A percentile compares a stretch with the other conserved stretches of the same genome.
phyloP scores from a whole-genome alignment of 176 grass and related monocot genomes.

The Metroxylon sagu region DNA sequence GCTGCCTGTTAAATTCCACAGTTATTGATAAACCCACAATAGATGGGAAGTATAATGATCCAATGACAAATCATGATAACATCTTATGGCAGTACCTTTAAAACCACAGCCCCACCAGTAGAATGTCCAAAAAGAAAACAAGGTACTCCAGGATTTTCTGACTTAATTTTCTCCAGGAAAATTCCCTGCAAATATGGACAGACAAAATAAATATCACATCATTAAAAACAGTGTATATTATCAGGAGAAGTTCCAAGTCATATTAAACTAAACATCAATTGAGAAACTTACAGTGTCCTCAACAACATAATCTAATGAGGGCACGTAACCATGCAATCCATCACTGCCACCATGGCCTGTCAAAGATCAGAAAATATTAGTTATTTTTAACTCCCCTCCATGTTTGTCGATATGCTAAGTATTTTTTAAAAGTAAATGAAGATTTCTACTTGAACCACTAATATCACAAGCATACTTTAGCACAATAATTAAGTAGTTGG shows the following conservation, averaged over 20 bases:
- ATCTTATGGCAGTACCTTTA: slow-evolving; percentile 46
- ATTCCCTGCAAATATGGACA: slow-evolving; percentile 27
- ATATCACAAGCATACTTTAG: too few relatives aligned
- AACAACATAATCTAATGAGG: slow-evolving; percentile 81
- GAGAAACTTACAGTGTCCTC: slow-evolving; percentile 63
- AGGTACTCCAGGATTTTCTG: slow-evolving; percentile 57
- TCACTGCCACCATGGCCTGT: slow-evolving; percentile 97
- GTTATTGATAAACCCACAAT: slow-evolving; percentile 8
- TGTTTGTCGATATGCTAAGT: too few relatives aligned
- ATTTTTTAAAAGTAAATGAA: too few relatives aligned
- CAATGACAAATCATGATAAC: too few relatives aligned
- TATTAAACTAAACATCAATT: too few relatives aligned
- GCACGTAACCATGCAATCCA: slow-evolving; percentile 94
- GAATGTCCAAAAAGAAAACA: slow-evolving; percentile 98
- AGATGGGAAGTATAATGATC: too few relatives aligned
- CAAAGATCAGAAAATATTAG: slow-evolving; percentile 7
- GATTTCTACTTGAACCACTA: too few relatives aligned
- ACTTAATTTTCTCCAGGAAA: slow-evolving; percentile 67
- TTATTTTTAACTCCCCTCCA: neutral
- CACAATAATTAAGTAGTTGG: too few relatives aligned
- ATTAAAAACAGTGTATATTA: too few relatives aligned
- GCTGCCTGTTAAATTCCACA: slow-evolving; percentile 52
- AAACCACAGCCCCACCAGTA: slow-evolving; percentile 84
- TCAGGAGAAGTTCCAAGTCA: too few relatives aligned
- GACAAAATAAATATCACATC: too few relatives aligned